These are phyloP conservation scores for Stachybotrys chartarum DNA, from an alignment of 2,329 filamentous ascomycete species.

Conservation along the genomic window DNA sequence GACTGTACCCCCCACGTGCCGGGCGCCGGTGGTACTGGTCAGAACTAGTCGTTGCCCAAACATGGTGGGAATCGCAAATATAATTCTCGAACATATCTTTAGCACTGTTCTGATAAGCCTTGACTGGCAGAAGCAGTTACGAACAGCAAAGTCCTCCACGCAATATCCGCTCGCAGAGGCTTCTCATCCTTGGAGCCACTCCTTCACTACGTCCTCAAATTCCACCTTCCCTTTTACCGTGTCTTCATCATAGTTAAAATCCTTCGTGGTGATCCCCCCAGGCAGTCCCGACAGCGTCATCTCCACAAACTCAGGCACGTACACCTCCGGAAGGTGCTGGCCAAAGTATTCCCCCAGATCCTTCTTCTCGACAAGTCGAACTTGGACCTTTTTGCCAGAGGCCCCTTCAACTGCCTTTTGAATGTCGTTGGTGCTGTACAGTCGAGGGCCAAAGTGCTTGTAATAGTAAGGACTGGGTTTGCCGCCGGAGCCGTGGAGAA, in stretches of 20 bases:
- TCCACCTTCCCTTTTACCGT: slow-evolving; percentile 16
- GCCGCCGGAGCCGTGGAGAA: slow-evolving; percentile 7
- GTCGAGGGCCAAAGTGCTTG: slow-evolving; percentile 18
- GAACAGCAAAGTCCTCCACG: too few relatives aligned
- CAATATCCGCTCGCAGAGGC: too few relatives aligned
- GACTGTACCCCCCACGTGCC: neutral
- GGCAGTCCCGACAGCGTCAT: slow-evolving; percentile 15
- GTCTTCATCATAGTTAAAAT: slow-evolving; percentile 15
- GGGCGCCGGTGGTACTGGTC: neutral
- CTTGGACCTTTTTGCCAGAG: slow-evolving; percentile 14
- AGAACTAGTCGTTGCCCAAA: neutral
- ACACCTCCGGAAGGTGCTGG: slow-evolving; percentile 10
- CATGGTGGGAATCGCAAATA: neutral
- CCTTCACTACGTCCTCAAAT: slow-evolving; percentile 13
- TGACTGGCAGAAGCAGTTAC: too few relatives aligned
- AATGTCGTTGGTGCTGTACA: slow-evolving; percentile 20
- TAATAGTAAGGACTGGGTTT: slow-evolving; percentile 10
- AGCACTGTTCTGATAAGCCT: neutral
- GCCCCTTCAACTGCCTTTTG: slow-evolving; percentile 17
- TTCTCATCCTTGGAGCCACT: neutral
- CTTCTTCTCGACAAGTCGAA: slow-evolving; percentile 13
- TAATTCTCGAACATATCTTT: neutral
- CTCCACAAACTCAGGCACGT: slow-evolving; percentile 19
- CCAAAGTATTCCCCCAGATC: slow-evolving; percentile 15
- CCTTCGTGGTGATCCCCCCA: slow-evolving; percentile 15